Evolutionary conservation across 345 rosid species (phyloP).

Genomic region (Limnanthes douglasii): DNA sequence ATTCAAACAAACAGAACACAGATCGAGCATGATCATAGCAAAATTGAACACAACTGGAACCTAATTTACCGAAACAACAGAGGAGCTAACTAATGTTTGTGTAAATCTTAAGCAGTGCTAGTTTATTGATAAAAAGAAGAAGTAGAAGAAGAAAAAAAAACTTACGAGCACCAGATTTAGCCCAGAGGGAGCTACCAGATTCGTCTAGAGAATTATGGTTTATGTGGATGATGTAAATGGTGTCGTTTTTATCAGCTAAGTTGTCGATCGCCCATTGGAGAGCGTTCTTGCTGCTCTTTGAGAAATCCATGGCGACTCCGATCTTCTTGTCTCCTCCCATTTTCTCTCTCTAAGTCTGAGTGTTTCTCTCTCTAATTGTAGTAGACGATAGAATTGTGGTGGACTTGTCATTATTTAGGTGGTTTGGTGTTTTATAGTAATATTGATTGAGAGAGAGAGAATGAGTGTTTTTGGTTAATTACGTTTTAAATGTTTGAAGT

Average conservation of each 20-base stretch:
- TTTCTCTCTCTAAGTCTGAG: conserved; percentile 10
- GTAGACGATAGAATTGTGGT: too few species aligned
- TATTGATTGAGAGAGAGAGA: too few species aligned
- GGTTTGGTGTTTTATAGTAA: too few species aligned
- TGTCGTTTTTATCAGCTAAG: conserved; percentile 68
- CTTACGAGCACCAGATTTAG: conserved; percentile 72
- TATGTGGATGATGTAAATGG: conserved; percentile 54
- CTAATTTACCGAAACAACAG: too few species aligned
- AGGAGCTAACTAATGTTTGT: too few species aligned
- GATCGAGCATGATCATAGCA: background rate
- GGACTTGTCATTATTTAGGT: too few species aligned
- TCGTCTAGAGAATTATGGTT: conserved; percentile 27
- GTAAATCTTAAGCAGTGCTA: too few species aligned
- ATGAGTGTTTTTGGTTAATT: too few species aligned
- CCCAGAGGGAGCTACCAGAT: conserved; percentile 37
- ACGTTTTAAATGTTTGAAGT: too few species aligned
- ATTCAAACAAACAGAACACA: conserved; percentile 1
- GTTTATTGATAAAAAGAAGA: background rate
- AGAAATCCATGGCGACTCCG: conserved; percentile 93
- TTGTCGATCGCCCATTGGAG: conserved; percentile 74
- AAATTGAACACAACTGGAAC: too few species aligned
- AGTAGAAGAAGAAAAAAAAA: background rate
- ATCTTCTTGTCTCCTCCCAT: conserved; percentile 52
- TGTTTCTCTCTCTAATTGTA: too few species aligned
- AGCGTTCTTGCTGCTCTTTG: conserved; percentile 84